These are phyloP conservation scores for Aspergillus cristatus DNA, from an alignment of 495 filamentous ascomycete genomes.

Conservation along the genomic window DNA sequence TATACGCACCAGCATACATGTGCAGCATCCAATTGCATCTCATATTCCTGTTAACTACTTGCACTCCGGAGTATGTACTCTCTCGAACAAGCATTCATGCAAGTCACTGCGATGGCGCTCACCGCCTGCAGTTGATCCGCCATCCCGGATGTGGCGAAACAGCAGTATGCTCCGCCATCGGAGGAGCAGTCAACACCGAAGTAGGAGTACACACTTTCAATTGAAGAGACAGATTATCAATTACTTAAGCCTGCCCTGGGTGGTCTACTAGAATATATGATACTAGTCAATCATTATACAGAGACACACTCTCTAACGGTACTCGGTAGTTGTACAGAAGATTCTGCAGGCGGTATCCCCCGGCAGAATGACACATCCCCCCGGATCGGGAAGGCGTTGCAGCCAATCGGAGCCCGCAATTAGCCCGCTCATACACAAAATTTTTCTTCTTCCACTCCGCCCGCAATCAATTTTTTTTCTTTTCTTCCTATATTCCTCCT, in stretches of 20 bases:
- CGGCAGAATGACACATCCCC: conserved; percentile 13
- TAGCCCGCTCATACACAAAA: conserved; percentile 17
- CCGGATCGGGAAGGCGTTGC: conserved; percentile 15
- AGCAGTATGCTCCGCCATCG: background rate
- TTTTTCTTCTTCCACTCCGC: conserved; percentile 12
- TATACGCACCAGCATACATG: too few species aligned
- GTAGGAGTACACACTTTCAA: too few species aligned
- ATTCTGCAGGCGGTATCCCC: conserved; percentile 7
- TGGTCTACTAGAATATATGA: too few species aligned
- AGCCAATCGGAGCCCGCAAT: conserved; percentile 20
- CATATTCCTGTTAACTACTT: too few species aligned
- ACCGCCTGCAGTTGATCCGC: conserved; percentile 7
- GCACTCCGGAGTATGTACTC: too few species aligned
- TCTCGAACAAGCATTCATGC: conserved; percentile 1
- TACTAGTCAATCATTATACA: too few species aligned
- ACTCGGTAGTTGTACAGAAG: too few species aligned
- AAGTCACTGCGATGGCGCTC: background rate
- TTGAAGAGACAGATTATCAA: too few species aligned
- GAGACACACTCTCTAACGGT: too few species aligned
- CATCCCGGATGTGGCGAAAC: too few species aligned
- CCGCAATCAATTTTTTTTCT: conserved; percentile 10
- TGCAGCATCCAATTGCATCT: too few species aligned
- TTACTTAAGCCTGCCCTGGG: too few species aligned
- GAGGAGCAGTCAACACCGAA: background rate
- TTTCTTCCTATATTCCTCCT: conserved; percentile 17